Evolutionary conservation across 2,329 filamentous ascomycete genomes (phyloP), one percentile per base, ranked within the genome.

Genomic region (Drechslerella coelobrocha): DNA sequence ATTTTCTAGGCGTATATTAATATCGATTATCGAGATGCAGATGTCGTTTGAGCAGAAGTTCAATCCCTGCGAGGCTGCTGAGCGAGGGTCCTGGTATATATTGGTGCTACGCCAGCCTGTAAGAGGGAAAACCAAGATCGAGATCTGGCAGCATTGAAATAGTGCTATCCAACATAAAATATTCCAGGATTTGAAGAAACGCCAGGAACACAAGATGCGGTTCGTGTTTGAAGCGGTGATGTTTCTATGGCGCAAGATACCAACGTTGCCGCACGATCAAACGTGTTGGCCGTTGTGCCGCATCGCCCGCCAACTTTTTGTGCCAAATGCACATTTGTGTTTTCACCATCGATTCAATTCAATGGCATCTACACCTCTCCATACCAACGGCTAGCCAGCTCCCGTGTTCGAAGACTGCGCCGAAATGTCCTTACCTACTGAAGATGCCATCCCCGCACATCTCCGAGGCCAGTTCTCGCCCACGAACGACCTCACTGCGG

Each of bases 361-460:
- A n/a, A 48, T 48, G 19, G 43, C 2, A 48, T 48, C 43, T 19
- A 66, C 9, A 34, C 19, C 39, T 31, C 21, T 51, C 12, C 29
- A 31, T 12, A 31, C 21, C 17, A 6, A 53, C 50, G 57, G 31
- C 50, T 14, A 29, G n/a, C 21, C 14, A 45, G 19, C 17, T 12
- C 29, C 29, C 12, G 6, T 26, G 24, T 48, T 27, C 14, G 24
- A 23, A 47, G 41, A 45, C 41, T 10, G 41, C 31, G 14, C 19
- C 65, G 45, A 48, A 41, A 72, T 72, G 68, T 72, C 68, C 26
- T 41, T 72, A 41, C 68, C 68, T 23, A 60, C 61, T 4, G 68
- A 61, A 54, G 68, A 61, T 23, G 54, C 68, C 50, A 65, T 72
- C n/a, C 68, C 68, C 10, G 31, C 60, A 2, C 65, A 63, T 45